phyloP scores from a whole-genome alignment of 176 grass and related monocot genomes.

The Tuctoria greenei region DNA sequence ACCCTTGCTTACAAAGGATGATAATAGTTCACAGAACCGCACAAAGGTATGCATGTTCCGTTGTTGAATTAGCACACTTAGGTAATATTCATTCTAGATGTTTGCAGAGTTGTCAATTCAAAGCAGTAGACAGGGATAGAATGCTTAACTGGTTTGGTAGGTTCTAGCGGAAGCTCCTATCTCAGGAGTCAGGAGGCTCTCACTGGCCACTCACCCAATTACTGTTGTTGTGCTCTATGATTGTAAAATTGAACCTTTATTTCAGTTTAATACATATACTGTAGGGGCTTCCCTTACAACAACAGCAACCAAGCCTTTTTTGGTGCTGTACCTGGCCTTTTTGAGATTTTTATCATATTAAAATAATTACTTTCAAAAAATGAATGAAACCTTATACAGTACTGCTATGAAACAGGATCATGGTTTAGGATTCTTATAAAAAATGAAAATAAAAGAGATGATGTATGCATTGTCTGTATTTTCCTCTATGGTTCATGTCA shows the following conservation, averaged over 20 bases:
- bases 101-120: no score
- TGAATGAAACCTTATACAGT: not conserved
- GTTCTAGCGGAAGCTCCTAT: no score
- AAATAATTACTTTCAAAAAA: not conserved
- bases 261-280: no score
- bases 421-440: not conserved
- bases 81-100: not conserved
- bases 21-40: conserved; percentile 72
- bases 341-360: conserved; percentile 8
- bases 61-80: not conserved
- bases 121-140: no score
- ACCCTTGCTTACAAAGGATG: conserved; percentile 76
- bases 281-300: no score
- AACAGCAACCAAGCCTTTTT: no score
- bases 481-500: not conserved
- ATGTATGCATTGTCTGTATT: not conserved
- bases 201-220: no score
- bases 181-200: no score
- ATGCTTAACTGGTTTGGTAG: no score
- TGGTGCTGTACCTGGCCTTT: not conserved
- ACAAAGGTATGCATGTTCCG: conserved; percentile 56
- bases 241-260: no score
- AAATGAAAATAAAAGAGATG: not conserved
- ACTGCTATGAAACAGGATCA: conserved; percentile 14
- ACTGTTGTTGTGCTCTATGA: no score